phyloP scores from a whole-genome alignment of 2,329 filamentous ascomycete genomes.

The Ceratocystis diversiconidia region DNA sequence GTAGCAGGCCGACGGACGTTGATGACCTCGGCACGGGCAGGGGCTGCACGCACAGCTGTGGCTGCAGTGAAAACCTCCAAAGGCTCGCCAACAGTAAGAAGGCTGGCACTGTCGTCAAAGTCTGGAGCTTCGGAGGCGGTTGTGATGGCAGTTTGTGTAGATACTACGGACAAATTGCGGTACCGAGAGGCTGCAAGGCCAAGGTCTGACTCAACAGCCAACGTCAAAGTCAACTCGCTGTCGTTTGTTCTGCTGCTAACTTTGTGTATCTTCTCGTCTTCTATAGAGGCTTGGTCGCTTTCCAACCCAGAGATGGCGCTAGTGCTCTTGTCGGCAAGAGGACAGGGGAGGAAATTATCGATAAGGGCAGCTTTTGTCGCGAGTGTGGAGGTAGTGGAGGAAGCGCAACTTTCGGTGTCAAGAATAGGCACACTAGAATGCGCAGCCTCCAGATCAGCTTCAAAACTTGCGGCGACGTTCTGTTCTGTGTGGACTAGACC shows the following conservation, averaged over 20 bases:
- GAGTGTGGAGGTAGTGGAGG: not conserved
- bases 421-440: conserved; percentile 1
- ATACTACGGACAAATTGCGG: not conserved
- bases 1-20: conserved; percentile 12
- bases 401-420: not conserved
- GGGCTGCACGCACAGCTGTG: conserved; percentile 12
- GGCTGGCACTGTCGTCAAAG: conserved; percentile 8
- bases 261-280: not conserved
- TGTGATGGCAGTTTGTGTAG: not conserved
- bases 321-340: not conserved
- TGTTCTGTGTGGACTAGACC: not conserved
- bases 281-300: not conserved
- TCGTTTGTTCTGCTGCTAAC: not conserved
- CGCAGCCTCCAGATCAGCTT: conserved; percentile 8
- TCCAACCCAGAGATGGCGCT: not conserved
- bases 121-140: conserved; percentile 1
- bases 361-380: not conserved
- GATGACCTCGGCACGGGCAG: conserved; percentile 16
- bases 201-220: conserved; percentile 2
- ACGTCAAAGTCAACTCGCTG: not conserved
- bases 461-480: not conserved
- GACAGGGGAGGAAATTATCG: not conserved
- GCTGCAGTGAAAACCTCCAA: conserved; percentile 11
- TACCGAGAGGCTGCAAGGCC: not conserved
- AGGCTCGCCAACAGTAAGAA: conserved; percentile 10